Evolutionary conservation across 192 early-diverging fungal genomes (phyloP).

Genomic region (Backusella macrospora): DNA sequence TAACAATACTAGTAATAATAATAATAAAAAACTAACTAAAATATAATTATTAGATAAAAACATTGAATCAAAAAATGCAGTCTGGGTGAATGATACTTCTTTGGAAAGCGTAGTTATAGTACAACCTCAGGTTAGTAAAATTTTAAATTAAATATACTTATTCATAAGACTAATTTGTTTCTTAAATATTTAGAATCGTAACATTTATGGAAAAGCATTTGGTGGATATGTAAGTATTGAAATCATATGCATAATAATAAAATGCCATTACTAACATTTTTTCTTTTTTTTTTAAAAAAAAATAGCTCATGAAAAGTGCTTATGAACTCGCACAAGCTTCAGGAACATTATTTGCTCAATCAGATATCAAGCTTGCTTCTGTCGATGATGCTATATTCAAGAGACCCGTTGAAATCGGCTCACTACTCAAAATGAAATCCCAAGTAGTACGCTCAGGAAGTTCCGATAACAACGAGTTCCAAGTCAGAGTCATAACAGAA

Average conservation of each 20-base stretch:
- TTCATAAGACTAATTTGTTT: not conserved
- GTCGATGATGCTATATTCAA: constrained; percentile 78
- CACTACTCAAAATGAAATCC: constrained; percentile 70
- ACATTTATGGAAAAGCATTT: constrained; percentile 81
- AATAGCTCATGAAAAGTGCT: constrained; percentile 76
- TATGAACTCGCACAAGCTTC: constrained; percentile 84
- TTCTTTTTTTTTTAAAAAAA: constrained; percentile 40
- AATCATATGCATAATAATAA: not conserved
- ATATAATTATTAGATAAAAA: constrained; percentile 23
- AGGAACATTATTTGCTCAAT: constrained; percentile 67
- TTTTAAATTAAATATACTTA: too few species aligned
- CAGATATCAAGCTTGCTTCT: constrained; percentile 61
- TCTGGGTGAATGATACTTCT: constrained; percentile 80
- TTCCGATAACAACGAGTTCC: constrained; percentile 55
- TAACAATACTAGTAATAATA: too few species aligned
- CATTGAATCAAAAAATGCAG: constrained; percentile 47
- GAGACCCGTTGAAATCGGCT: constrained; percentile 86
- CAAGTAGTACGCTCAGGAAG: constrained; percentile 79
- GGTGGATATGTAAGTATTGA: constrained; percentile 43
- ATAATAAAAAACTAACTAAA: constrained; percentile 12
- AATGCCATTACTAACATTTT: constrained; percentile 73
- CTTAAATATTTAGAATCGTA: constrained; percentile 58
- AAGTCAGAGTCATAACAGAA: constrained; percentile 57
- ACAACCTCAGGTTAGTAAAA: constrained; percentile 46
- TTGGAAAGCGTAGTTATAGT: constrained; percentile 70